phyloP scores from a whole-genome alignment of 805 yeast genomes.

The Kregervanrija pseudodelftensis region DNA sequence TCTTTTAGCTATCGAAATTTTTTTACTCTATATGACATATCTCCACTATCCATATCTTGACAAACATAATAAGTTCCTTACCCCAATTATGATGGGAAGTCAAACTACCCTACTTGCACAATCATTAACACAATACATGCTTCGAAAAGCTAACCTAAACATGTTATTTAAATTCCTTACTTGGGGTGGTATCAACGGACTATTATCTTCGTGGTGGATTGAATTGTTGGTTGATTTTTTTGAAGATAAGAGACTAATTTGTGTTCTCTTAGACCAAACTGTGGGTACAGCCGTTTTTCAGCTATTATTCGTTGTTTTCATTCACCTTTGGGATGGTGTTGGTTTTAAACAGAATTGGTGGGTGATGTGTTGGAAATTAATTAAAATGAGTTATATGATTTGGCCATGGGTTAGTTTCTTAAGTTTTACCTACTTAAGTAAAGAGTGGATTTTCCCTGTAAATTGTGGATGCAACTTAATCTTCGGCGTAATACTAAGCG shows the following conservation, averaged over 20 bases:
- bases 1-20: constrained; percentile 7
- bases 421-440: constrained; percentile 42
- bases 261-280: constrained; percentile 46
- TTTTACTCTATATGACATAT: constrained; percentile 9
- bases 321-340: constrained; percentile 49
- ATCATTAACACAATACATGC: constrained; percentile 3
- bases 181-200: constrained; percentile 59
- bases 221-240: constrained; percentile 34
- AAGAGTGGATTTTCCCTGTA: constrained; percentile 46
- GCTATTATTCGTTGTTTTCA: constrained; percentile 39
- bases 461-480: constrained; percentile 50
- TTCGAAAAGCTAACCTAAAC: constrained; percentile 9
- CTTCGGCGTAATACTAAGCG: constrained; percentile 37
- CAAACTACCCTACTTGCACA: constrained; percentile 11
- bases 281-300: constrained; percentile 53
- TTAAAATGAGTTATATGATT: constrained; percentile 45
- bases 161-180: constrained; percentile 39
- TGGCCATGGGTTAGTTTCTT: constrained; percentile 55
- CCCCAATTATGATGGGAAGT: constrained; percentile 12
- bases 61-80: constrained; percentile 7
- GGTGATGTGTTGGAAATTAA: constrained; percentile 36
- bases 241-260: constrained; percentile 26
- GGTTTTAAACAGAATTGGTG: constrained; percentile 27
- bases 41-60: constrained; percentile 11
- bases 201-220: constrained; percentile 47